These are phyloP conservation scores for Pseudogymnoascus sp. DNA, from an alignment of 2,329 filamentous ascomycete genomes.

Conservation along the genomic window DNA sequence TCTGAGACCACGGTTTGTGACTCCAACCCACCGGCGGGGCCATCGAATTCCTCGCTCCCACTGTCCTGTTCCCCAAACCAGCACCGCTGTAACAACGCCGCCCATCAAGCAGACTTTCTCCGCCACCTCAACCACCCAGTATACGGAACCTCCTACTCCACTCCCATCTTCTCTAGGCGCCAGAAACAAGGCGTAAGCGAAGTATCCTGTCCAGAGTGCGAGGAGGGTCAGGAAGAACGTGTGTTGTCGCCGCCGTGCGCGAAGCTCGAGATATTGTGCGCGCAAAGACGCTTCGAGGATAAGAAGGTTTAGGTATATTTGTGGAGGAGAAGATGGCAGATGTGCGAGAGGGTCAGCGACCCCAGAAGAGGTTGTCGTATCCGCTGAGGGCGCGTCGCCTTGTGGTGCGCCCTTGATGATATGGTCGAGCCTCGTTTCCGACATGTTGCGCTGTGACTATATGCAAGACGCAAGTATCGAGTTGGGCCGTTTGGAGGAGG, in stretches of 20 bases:
- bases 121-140: conserved; percentile 87
- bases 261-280: conserved; percentile 84
- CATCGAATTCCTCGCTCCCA: conserved; percentile 94
- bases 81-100: conserved; percentile 73
- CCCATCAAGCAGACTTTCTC: conserved; percentile 91
- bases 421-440: conserved; percentile 48
- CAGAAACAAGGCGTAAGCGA: conserved; percentile 85
- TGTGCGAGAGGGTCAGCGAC: conserved; percentile 32
- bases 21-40: conserved; percentile 83
- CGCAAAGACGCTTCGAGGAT: conserved; percentile 93
- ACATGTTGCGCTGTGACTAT: not conserved
- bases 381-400: conserved; percentile 41
- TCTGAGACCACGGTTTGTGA: conserved; percentile 81
- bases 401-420: conserved; percentile 84
- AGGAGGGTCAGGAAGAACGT: conserved; percentile 84
- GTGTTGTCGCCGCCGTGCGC: conserved; percentile 81
- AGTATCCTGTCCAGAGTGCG: conserved; percentile 71
- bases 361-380: conserved; percentile 27
- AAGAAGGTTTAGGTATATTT: conserved; percentile 92
- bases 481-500: not conserved
- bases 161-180: conserved; percentile 92
- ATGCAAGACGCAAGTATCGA: not conserved
- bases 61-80: conserved; percentile 92
- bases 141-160: conserved; percentile 85
- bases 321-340: conserved; percentile 30